These are phyloP conservation scores for Lycium ferocissimum DNA, from an alignment of 257 asterid species.

Conservation along the genomic window DNA sequence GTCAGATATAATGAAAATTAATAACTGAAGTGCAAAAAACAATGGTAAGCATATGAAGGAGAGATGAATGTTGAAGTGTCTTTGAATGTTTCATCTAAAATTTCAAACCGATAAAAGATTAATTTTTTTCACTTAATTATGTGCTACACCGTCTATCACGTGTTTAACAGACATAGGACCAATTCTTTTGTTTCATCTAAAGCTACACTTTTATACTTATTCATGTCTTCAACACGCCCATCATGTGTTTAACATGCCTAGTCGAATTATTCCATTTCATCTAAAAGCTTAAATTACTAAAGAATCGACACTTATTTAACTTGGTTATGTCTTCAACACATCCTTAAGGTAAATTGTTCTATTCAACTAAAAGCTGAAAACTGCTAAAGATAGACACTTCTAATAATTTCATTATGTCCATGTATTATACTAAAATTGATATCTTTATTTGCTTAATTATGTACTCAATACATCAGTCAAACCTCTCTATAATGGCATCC, in stretches of 20 bases:
- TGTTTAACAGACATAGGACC: not conserved
- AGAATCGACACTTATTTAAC: not conserved
- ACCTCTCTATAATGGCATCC: too few species aligned
- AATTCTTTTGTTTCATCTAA: constrained; percentile 7
- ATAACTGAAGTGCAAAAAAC: not conserved
- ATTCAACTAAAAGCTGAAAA: constrained; percentile 18
- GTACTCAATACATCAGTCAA: not conserved
- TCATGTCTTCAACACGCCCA: not conserved
- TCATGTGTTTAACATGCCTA: not conserved
- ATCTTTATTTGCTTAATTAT: not conserved
- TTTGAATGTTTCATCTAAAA: not conserved
- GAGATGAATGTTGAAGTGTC: not conserved
- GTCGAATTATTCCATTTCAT: not conserved
- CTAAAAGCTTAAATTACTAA: not conserved
- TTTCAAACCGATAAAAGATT: not conserved
- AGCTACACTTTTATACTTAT: not conserved
- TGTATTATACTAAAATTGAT: not conserved
- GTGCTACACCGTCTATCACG: not conserved
- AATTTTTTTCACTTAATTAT: not conserved
- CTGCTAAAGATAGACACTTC: not conserved
- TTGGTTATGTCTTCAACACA: not conserved
- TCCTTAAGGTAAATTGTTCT: not conserved
- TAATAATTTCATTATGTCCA: not conserved
- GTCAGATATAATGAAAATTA: constrained; percentile 9
- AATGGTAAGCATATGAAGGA: not conserved